Conservation (phyloP, 768 basidiomycete genomes). For the Suillus lakei region DNA sequence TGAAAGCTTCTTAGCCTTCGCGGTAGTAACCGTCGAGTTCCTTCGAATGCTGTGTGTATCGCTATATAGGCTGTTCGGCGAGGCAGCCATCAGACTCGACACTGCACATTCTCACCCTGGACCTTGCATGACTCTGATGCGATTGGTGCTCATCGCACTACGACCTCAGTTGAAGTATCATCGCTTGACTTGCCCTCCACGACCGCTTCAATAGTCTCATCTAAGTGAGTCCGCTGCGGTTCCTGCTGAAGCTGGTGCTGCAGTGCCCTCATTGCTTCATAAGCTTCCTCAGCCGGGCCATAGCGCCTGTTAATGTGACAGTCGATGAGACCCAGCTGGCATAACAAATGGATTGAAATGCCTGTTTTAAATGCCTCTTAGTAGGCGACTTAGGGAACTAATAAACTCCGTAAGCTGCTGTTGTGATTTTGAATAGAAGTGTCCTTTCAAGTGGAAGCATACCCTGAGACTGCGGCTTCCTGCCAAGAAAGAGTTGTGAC, state of each 20-base stretch:
- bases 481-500: conserved; percentile 19
- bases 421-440: neutral
- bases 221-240: conserved; percentile 7
- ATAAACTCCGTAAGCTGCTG: neutral
- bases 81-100: conserved; percentile 20
- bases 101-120: conserved; percentile 6
- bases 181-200: conserved; percentile 17
- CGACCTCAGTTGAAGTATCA: conserved; percentile 21
- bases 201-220: conserved; percentile 26
- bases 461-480: neutral
- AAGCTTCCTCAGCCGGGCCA: neutral
- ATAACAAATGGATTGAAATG: conserved; percentile 20
- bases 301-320: neutral
- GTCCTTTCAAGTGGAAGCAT: neutral
- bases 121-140: conserved; percentile 9
- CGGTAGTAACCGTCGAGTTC: neutral
- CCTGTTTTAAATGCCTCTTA: conserved; percentile 14
- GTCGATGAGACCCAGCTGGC: neutral
- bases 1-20: conserved; percentile 16
- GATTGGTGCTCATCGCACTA: conserved; percentile 11
- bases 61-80: neutral
- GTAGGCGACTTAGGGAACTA: neutral
- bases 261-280: conserved; percentile 29
- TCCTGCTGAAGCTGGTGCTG: conserved; percentile 23
- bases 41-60: neutral